Evolutionary conservation across 495 filamentous ascomycete species (phyloP), one percentile per base, ranked within the genome.

Genomic region (Tuber magnatum): DNA sequence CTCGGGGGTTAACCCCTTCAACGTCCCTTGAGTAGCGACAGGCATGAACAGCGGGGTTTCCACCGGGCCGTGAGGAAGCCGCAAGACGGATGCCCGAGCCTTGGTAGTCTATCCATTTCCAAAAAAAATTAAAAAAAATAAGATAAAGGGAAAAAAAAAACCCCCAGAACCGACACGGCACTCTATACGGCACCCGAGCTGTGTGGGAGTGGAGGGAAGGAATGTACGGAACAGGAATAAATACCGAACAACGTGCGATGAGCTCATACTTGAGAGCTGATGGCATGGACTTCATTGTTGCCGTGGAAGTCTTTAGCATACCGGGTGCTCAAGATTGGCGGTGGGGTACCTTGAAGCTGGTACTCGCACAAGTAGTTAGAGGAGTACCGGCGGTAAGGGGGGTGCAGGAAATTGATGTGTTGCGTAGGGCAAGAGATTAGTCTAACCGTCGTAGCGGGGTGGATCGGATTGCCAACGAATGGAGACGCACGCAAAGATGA

Each of bases 41-140:
- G 95, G 95, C 94, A 98, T 98, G 84, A 98, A 99, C 38, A 97
- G 89, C 3, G 95, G 95, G 18, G 97, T 88, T 71, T 91, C 88
- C 22, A 98, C 94, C 0, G 91, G 87, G 80, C 95, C 95, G 88
- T 98, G 96, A 48, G 95, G 95, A 1, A 99, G 90, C 20, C 90
- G 89, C 69, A 99, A 88, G 73, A 90, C 89, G 73, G 94, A 93
- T n/a, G 95, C 95, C 77, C 95, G 91, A 20, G 95, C 95, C 88
- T 94, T 94, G 4, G 95, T 98, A 68, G 92, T 94, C 95, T 99
- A 72, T 68, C 22, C 40, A 44, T 16, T 32, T 72, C 9, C 32
- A 28, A 2, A 22, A 46, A 48, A 68, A 70, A 56, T 38, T 32
- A 40, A 56, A 43, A 40, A 44, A 51, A 68, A n/a, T n/a, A n/a